Percentiles rank a stretch among this genome's conserved stretches.
phyloP scores from a whole-genome alignment of 495 filamentous ascomycete species.

The Lophium mytilinum region DNA sequence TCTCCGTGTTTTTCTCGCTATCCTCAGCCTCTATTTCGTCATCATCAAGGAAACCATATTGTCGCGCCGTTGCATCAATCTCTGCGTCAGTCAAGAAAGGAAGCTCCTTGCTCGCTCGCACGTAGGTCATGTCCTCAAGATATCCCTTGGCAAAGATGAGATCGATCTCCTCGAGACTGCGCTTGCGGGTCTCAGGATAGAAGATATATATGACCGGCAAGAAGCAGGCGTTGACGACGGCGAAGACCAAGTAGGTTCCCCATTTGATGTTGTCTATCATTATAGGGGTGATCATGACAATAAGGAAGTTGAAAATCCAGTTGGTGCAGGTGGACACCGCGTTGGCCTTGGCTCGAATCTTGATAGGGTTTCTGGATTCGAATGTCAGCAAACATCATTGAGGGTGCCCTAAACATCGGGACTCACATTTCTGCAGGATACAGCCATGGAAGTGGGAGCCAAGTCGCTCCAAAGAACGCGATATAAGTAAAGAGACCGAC shows the following conservation, averaged over 20 bases:
- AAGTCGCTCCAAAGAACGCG: slow-evolving; percentile 47
- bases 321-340: slow-evolving; percentile 56
- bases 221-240: slow-evolving; percentile 43
- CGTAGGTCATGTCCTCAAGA: slow-evolving; percentile 65
- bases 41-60: slow-evolving; percentile 31
- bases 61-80: slow-evolving; percentile 31
- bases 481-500: slow-evolving; percentile 27
- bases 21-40: slow-evolving; percentile 10
- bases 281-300: slow-evolving; percentile 33
- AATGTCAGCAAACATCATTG: not conserved
- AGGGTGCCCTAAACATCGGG: not conserved
- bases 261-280: slow-evolving; percentile 22
- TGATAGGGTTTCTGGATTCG: not conserved
- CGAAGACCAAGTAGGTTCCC: slow-evolving; percentile 34
- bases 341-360: slow-evolving; percentile 59
- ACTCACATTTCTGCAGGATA: slow-evolving; percentile 53
- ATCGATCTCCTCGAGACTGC: slow-evolving; percentile 33
- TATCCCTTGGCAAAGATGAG: slow-evolving; percentile 53
- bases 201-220: slow-evolving; percentile 44
- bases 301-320: slow-evolving; percentile 39
- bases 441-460: slow-evolving; percentile 55
- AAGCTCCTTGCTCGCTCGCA: slow-evolving; percentile 60
- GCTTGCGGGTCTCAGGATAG: slow-evolving; percentile 47
- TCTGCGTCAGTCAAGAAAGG: slow-evolving; percentile 56
- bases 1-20: too few species aligned